Percentiles rank a stretch among this genome's conserved stretches.
Conservation (phyloP, 371 early-diverging fungal species). For the Circinella umbellata region DNA sequence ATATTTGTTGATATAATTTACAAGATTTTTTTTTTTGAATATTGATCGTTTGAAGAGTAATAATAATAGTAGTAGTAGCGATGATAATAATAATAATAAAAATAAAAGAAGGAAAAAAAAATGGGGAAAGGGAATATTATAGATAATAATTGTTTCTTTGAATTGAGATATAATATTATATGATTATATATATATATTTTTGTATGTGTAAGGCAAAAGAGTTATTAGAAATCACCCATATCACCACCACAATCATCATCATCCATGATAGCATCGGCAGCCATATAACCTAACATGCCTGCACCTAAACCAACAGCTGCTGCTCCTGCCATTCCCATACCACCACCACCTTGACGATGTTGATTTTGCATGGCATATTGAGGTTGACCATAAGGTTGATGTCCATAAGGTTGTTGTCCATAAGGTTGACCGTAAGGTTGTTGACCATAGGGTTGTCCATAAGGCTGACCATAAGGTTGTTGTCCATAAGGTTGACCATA, state of each 20-base stretch:
- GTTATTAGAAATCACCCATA: conserved; percentile 22
- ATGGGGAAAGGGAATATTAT: background rate
- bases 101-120: no score
- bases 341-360: conserved; percentile 27
- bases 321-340: conserved; percentile 33
- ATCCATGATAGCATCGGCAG: conserved; percentile 40
- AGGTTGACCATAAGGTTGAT: background rate
- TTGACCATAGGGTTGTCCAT: conserved; percentile 19
- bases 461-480: conserved; percentile 30
- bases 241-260: conserved; percentile 29
- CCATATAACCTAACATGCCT: conserved; percentile 40
- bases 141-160: background rate
- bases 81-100: no score
- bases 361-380: conserved; percentile 4
- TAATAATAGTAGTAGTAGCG: no score
- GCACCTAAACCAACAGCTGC: conserved; percentile 47
- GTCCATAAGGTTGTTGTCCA: conserved; percentile 9
- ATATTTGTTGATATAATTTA: background rate
- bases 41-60: background rate
- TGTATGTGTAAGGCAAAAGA: background rate
- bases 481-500: conserved; percentile 30
- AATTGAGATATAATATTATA: background rate
- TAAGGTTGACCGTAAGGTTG: conserved; percentile 16
- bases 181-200: background rate
- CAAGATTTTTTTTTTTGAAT: background rate